Conservation (phyloP, 2,329 filamentous ascomycete species). For the Fusarium sterilihyphosum region DNA sequence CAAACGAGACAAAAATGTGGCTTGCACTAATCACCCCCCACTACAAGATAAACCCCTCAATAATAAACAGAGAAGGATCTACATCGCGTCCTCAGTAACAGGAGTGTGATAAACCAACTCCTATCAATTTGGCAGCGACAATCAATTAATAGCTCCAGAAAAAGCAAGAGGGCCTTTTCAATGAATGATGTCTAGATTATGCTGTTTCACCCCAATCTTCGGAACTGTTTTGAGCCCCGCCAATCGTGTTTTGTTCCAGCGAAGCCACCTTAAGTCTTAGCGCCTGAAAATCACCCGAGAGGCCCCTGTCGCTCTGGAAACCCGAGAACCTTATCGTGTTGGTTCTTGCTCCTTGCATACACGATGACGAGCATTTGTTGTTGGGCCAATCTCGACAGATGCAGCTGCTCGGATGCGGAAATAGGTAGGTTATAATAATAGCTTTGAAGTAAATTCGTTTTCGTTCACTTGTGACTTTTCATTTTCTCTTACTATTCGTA, state of each 20-base stretch:
- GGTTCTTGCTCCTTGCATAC: slow-evolving; percentile 7
- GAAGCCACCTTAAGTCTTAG: not conserved
- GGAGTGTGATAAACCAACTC: fast-evolving
- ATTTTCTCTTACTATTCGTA: no score
- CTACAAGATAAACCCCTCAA: not conserved
- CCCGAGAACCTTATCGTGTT: slow-evolving; percentile 1
- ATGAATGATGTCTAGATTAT: not conserved
- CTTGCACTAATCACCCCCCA: not conserved
- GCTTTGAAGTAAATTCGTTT: fast-evolving
- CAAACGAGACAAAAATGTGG: not conserved
- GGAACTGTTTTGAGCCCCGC: not conserved
- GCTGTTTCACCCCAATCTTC: not conserved
- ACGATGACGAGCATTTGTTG: slow-evolving; percentile 8
- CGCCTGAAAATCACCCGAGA: not conserved
- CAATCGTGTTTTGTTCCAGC: not conserved
- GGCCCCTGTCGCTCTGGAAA: slow-evolving; percentile 17
- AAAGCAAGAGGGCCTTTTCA: not conserved
- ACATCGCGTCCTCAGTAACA: not conserved
- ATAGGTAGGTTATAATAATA: not conserved
- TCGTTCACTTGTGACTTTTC: fast-evolving
- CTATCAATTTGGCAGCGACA: fast-evolving
- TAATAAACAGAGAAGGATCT: fast-evolving
- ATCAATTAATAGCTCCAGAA: fast-evolving
- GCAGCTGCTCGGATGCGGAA: no score
- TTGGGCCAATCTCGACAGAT: slow-evolving; percentile 1